A percentile compares a stretch with the other conserved stretches of the same genome.
Evolutionary conservation across 2,329 filamentous ascomycete species (phyloP).

Genomic region (Dothistroma pini): DNA sequence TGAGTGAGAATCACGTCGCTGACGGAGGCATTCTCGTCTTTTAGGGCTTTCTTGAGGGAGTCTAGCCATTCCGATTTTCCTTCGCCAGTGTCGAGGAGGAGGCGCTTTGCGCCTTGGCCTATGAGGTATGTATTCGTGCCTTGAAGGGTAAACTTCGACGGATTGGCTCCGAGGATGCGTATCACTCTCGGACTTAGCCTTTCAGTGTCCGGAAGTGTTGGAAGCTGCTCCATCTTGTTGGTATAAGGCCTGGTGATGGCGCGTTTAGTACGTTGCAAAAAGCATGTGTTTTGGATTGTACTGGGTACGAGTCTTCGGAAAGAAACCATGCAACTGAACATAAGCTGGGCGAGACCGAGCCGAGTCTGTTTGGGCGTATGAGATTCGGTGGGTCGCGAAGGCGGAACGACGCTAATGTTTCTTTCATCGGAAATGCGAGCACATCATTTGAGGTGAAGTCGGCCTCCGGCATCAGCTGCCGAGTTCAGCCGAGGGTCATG

Average conservation of each 20-base stretch:
- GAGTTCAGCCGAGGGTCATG: not conserved
- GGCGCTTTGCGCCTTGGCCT: slow-evolving; percentile 66
- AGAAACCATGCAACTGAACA: not conserved
- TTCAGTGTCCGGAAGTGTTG: slow-evolving; percentile 67
- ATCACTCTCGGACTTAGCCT: slow-evolving; percentile 74
- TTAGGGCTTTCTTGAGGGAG: slow-evolving; percentile 61
- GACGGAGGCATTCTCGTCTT: slow-evolving; percentile 64
- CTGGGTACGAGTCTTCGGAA: too few species aligned
- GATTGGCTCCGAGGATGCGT: slow-evolving; percentile 85
- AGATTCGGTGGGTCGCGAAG: not conserved
- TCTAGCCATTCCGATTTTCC: slow-evolving; percentile 70
- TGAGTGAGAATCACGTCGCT: slow-evolving; percentile 76
- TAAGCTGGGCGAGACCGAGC: not conserved
- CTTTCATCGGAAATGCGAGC: not conserved
- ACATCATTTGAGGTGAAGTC: not conserved
- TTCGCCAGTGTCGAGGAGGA: slow-evolving; percentile 89
- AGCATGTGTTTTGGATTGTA: too few species aligned
- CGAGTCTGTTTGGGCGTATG: not conserved
- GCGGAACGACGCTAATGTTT: not conserved
- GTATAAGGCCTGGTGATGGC: not conserved
- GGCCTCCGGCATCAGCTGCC: not conserved
- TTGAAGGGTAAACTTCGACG: slow-evolving; percentile 73
- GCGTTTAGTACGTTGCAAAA: not conserved
- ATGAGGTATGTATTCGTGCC: slow-evolving; percentile 94
- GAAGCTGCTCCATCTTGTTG: slow-evolving; percentile 39